Evolutionary conservation across 208 protist species (phyloP).

Genomic region (Naegleria fowleri): DNA sequence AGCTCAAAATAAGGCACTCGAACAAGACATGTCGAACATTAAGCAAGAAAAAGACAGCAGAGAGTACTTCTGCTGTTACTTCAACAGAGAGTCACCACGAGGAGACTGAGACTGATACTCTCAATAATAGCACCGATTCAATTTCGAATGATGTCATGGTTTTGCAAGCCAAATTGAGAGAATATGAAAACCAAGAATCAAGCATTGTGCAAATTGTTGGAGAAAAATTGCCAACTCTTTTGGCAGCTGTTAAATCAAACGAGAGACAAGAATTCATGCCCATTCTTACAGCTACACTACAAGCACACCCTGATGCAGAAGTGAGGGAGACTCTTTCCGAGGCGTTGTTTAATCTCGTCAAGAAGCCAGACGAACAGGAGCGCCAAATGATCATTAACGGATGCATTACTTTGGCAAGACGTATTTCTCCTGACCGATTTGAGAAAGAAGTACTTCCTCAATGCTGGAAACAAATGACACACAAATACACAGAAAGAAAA

Average conservation of each 20-base stretch:
- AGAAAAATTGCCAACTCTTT: neutral
- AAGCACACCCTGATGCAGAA: neutral
- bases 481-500: constrained; percentile 21
- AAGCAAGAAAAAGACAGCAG: neutral
- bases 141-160: neutral
- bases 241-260: neutral
- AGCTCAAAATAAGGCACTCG: neutral
- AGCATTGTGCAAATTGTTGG: constrained; percentile 14
- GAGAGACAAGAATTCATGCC: constrained; percentile 32
- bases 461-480: constrained; percentile 29
- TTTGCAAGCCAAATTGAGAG: neutral
- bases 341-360: constrained; percentile 21
- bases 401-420: constrained; percentile 17
- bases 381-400: constrained; percentile 30
- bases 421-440: constrained; percentile 13
- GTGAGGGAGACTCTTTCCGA: constrained; percentile 13
- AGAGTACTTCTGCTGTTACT: neutral
- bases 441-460: constrained; percentile 29
- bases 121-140: neutral
- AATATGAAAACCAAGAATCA: neutral
- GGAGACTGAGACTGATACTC: too few species aligned
- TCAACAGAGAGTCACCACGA: neutral
- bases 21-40: neutral
- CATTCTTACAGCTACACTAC: constrained; percentile 5
- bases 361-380: constrained; percentile 13